Percentiles rank a stretch among this genome's conserved stretches.
Evolutionary conservation across 2,329 filamentous ascomycete genomes (phyloP).

Genomic region (Fusarium sterilihyphosum): DNA sequence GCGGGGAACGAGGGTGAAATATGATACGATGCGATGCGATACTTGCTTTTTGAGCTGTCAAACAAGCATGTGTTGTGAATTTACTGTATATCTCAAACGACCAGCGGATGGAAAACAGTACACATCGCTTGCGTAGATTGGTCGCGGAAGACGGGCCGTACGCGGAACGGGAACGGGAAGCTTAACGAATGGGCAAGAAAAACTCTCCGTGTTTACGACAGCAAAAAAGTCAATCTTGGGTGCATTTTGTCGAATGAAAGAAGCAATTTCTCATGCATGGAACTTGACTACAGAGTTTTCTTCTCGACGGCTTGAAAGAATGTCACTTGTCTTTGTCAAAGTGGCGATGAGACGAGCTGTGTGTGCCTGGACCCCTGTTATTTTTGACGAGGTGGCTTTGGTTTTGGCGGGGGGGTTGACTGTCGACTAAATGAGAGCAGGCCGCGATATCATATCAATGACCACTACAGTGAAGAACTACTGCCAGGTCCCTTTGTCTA

Average conservation of each 20-base stretch:
- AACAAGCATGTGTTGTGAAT: background rate
- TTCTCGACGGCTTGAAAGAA: background rate
- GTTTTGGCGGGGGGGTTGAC: background rate
- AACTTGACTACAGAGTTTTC: background rate
- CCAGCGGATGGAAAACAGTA: background rate
- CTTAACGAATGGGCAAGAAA: background rate
- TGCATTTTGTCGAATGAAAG: background rate
- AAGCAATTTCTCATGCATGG: background rate
- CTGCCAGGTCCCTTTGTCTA: conserved; percentile 11
- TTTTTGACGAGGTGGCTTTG: background rate
- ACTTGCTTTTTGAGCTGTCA: background rate
- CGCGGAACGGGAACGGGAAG: conserved; percentile 10
- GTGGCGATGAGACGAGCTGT: background rate
- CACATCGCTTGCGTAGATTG: conserved; percentile 7
- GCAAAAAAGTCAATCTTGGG: background rate
- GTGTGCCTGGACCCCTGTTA: conserved; percentile 14
- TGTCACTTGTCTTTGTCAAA: background rate
- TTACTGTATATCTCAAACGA: background rate
- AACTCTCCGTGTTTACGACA: background rate
- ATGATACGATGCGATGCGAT: conserved; percentile 3
- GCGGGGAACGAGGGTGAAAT: background rate
- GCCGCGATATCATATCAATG: background rate
- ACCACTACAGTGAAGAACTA: background rate
- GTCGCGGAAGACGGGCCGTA: conserved; percentile 24
- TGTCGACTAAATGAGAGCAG: background rate